These are phyloP conservation scores for Dendrothele bispora DNA, from an alignment of 768 basidiomycete species.

Conservation along the genomic window DNA sequence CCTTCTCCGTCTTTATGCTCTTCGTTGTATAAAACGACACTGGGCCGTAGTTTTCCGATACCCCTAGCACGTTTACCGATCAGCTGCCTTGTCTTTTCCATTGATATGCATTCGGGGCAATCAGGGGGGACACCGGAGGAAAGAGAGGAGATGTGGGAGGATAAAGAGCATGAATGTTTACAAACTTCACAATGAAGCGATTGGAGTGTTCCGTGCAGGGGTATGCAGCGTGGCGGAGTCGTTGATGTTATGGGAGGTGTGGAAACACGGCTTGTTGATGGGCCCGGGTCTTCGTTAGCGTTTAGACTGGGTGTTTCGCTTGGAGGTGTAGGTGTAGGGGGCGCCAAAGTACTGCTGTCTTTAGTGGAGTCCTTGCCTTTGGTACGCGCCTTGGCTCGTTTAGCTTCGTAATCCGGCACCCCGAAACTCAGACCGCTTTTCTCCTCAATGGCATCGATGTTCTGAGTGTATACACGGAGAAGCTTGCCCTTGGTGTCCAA, in stretches of 20 bases:
- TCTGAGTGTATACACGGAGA: constrained; percentile 89
- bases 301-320: constrained; percentile 16
- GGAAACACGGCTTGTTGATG: constrained; percentile 41
- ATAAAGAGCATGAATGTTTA: constrained; percentile 67
- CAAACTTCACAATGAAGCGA: constrained; percentile 81
- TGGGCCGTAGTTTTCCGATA: constrained; percentile 79
- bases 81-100: constrained; percentile 68
- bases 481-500: constrained; percentile 78
- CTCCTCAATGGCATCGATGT: constrained; percentile 86
- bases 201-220: constrained; percentile 85
- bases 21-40: constrained; percentile 91
- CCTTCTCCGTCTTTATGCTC: constrained; percentile 83
- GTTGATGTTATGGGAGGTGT: constrained; percentile 54
- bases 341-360: not conserved
- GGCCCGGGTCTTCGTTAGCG: constrained; percentile 9
- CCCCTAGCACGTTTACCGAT: constrained; percentile 79
- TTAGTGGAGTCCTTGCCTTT: constrained; percentile 33
- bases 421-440: constrained; percentile 88
- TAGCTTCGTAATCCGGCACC: constrained; percentile 67
- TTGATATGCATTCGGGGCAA: constrained; percentile 77
- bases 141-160: constrained; percentile 59
- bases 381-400: constrained; percentile 51
- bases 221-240: constrained; percentile 89
- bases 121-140: constrained; percentile 61
- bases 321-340: constrained; percentile 10